Evolutionary conservation across 371 early-diverging fungal species (phyloP), one percentile per base, ranked within the genome.

Genomic region (Saksenaea vasiformis): DNA sequence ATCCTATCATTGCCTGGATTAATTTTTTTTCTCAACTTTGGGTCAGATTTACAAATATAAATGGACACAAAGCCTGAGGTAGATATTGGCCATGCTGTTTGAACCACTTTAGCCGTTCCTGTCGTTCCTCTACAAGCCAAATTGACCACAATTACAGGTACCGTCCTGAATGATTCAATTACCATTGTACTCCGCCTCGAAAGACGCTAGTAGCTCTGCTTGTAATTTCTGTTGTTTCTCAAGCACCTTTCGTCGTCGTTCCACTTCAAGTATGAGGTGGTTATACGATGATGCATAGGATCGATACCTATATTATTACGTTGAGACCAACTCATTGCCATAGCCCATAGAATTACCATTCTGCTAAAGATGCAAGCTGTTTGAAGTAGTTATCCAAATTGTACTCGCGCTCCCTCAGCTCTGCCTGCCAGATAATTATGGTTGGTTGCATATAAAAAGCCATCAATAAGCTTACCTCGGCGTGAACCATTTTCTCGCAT

Each of bases 81-180:
- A 81, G 64, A 67, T 76, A 81, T 58, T 74, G 68, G 13, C 78
- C 81, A 59, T 81, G 81, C 28, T 78, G 70, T 4, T 68, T 65
- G 39, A 74, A 67, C 81, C 81, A 81, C 24, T 70, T 56, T 47
- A 60, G 59, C 27, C 79, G 64, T 51, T 81, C 71, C 51, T 78
- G 74, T 34, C 73, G 26, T 43, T 81, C 81, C 53, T 76, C 81
- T 79, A 54, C 8, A 60, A 26, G 3, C 44, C 9, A 14, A n/a
- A 24, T 56, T 41, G 5, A 34, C 4, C n/a, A 15, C 19, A 13
- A 34, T 17, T 1, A 17, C 15, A 4, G 35, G 14, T 47, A n/a
- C 3, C 2, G 13, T 44, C 19, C 31, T 22, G 15, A 22, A n/a
- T n/a, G n/a, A 28, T 28, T 34, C 22, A 4, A 38, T 31, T 44